Evolutionary conservation across 1,139 yeast genomes (phyloP), one percentile per base, ranked within the genome.

Genomic region (Taphrina wiesneri): DNA sequence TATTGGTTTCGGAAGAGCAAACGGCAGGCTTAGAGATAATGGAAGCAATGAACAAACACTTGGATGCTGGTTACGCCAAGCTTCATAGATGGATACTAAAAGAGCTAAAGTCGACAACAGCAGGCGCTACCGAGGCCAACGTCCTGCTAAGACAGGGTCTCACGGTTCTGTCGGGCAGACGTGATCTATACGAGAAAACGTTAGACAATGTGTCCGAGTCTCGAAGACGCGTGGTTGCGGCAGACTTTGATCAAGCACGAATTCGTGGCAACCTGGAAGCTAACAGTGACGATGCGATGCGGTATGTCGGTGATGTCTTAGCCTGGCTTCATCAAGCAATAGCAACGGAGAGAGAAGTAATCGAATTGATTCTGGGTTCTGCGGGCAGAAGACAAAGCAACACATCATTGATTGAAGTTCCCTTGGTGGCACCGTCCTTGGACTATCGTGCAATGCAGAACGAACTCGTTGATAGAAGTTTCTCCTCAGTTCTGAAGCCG

Each of bases 321-420:
- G 99, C 99, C 0, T 89, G 90, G 78, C 82, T 92, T 15, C 98
- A 95, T 73, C 84, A 95, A 0, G 82, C 90, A n/a, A 86, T 92
- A 41, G 96, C 91, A 3, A 89, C 90, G 75, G 99, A 95, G 75
- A 82, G 85, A 45, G 99, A 95, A 74, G 81, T 87, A 43, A 81
- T 93, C 17, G 81, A 82, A 6, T 81, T 82, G 11, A 73, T 87
- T 65, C 81, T 87, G 68, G 81, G 68, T 32, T 74, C 74, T 49
- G 19, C 70, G 70, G 49, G 67, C 77, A n/a, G 78, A 77, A 68
- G 67, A 71, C 11, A 73, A 73, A 30, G 68, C 72, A 65, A 68
- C 70, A 36, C 69, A 23, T 11, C 13, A 4, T 23, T 26, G n/a
- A 39, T 5, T 13, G 43, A 47, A 17, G 19, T 19, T 30, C 45